Evolutionary conservation across 2,329 filamentous ascomycete species (phyloP).

Genomic region (Amauroascus niger): DNA sequence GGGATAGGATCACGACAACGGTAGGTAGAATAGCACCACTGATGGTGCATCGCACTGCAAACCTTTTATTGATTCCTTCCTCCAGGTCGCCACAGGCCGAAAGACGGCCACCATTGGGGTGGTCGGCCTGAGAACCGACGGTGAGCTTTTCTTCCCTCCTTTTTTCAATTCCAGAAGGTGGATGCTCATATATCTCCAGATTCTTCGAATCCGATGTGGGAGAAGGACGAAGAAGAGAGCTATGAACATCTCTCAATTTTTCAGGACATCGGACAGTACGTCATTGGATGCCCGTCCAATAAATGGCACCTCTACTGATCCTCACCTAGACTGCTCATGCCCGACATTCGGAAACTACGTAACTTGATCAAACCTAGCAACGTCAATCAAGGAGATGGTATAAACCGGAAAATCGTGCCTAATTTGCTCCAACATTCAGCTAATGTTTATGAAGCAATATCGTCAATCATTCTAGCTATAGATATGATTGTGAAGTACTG

Average conservation of each 20-base stretch:
- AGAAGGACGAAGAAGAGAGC: conserved; percentile 49
- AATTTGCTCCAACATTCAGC: neutral
- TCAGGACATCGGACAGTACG: conserved; percentile 52
- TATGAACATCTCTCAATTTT: conserved; percentile 77
- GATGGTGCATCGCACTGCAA: neutral
- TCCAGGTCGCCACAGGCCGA: conserved; percentile 52
- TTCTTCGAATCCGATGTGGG: conserved; percentile 55
- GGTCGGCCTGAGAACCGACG: conserved; percentile 70
- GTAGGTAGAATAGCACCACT: conserved; percentile 40
- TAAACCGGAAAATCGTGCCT: conserved; percentile 15
- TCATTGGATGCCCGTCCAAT: conserved; percentile 30
- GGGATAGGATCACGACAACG: conserved; percentile 78
- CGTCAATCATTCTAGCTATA: conserved; percentile 74
- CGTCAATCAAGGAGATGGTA: conserved; percentile 63
- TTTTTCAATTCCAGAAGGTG: neutral
- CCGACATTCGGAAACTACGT: conserved; percentile 57
- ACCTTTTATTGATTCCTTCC: neutral
- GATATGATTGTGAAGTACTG: conserved; percentile 74
- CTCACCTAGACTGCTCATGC: conserved; percentile 51
- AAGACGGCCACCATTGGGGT: conserved; percentile 71
- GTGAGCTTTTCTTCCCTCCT: conserved; percentile 30
- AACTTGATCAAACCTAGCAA: conserved; percentile 55
- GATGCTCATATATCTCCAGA: conserved; percentile 30
- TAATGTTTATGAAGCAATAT: conserved; percentile 47
- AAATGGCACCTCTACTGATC: neutral